Base-by-base conservation (phyloP, 1,284 basidiomycete genomes). In the Peniophora sp. region DNA sequence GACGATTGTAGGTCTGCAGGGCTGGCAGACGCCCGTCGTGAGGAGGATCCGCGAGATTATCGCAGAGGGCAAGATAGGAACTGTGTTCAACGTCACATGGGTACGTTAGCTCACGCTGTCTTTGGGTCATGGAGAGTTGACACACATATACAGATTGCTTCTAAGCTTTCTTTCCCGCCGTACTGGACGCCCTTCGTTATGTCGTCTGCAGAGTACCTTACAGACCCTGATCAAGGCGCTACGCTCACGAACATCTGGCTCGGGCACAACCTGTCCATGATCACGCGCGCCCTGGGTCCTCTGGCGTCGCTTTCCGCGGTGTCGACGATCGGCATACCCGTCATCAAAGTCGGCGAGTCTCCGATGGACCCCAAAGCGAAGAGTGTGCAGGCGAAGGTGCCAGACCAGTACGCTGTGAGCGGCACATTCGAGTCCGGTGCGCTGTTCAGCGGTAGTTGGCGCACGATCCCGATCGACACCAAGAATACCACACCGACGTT, bases 1-100 rank as follows among this genome's bases (percentile, higher is more conserved):
- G 47, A 61, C 57, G 6, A 57, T 69, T 11, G 60, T 71, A 20
- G 69, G 69, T 2, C 52, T 64, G 11, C 69, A 72, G 50, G 62
- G 58, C 2, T 58, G 65, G 43, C 60, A 65, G 43, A 56, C 56
- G n/a, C 51, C 58, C 2, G 55, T 57, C 5, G 46, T 65, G 10
- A 56, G 54, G 39, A 68, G 67, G 65, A 67, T 67, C 23, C 47
- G 51, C 14, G 10, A 44, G n/a, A 20, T 32, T 16, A 22, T 41
- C n/a, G 23, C 1, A 17, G 16, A 46, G 19, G 54, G 56, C 17
- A 47, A 44, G 34, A 45, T 56, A 34, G 50, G 49, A 2, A 45
- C 45, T n/a, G 52, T 60, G 2, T 12, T 56, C 10, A 55, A 55
- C 1, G 48, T 52, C n/a, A 50, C 49, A 12, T 27, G 48, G 24